Conservation (phyloP, 2,329 filamentous ascomycete species). For the Ascochyta lentis region DNA sequence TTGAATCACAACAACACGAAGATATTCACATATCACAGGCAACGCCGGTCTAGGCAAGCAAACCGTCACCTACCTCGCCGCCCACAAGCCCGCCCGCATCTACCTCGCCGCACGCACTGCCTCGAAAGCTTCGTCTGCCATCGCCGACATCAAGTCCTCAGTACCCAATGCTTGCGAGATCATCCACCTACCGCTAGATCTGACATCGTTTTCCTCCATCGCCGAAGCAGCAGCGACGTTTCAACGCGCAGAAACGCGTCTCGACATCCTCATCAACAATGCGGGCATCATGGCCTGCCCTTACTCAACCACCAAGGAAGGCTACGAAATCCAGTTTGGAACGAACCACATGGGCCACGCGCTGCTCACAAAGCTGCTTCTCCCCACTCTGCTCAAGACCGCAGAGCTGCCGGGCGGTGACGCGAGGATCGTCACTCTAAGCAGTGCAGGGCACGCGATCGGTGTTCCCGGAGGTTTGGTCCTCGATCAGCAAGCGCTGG, state of each 20-base stretch:
- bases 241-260: slow-evolving; percentile 42
- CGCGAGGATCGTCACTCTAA: slow-evolving; percentile 55
- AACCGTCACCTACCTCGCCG: slow-evolving; percentile 53
- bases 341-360: slow-evolving; percentile 62
- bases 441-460: slow-evolving; percentile 39
- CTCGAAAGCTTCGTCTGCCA: slow-evolving; percentile 51
- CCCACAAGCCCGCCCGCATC: slow-evolving; percentile 54
- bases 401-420: slow-evolving; percentile 48
- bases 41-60: slow-evolving; percentile 58
- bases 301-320: slow-evolving; percentile 53
- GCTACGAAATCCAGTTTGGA: slow-evolving; percentile 59
- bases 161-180: slow-evolving; percentile 47
- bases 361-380: slow-evolving; percentile 55
- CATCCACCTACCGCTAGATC: slow-evolving; percentile 51
- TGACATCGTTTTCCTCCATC: slow-evolving; percentile 52
- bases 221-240: slow-evolving; percentile 47
- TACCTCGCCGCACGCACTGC: slow-evolving; percentile 56
- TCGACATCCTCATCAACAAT: slow-evolving; percentile 57
- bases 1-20: neutral
- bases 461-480: slow-evolving; percentile 41
- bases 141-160: slow-evolving; percentile 47
- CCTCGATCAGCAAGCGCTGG: slow-evolving; percentile 45
- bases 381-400: slow-evolving; percentile 53
- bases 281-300: slow-evolving; percentile 53
- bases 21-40: slow-evolving; percentile 34